phyloP scores from a whole-genome alignment of 2,329 filamentous ascomycete species.

The Cordyceps farinosa region DNA sequence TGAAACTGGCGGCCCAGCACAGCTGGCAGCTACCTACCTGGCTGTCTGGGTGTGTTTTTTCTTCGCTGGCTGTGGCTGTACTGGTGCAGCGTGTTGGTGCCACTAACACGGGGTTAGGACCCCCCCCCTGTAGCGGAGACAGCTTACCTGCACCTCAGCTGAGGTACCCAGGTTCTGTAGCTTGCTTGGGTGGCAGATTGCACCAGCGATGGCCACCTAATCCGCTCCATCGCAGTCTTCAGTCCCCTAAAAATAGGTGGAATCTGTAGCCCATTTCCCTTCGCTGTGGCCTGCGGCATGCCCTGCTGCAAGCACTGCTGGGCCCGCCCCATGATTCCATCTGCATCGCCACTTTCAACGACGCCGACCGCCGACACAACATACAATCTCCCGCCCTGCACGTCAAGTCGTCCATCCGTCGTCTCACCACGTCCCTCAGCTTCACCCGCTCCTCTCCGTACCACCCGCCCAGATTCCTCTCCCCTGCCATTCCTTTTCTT shows the following conservation, averaged over 20 bases:
- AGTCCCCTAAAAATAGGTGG: no score
- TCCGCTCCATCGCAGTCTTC: background rate
- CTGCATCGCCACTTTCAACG: slow-evolving; percentile 3
- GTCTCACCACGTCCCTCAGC: background rate
- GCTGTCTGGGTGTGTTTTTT: background rate
- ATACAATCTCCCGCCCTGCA: background rate
- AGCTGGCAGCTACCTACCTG: no score
- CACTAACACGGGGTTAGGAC: no score
- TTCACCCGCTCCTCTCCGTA: background rate
- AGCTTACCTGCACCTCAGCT: background rate
- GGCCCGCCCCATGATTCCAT: background rate
- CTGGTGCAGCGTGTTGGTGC: background rate
- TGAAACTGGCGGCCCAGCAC: background rate
- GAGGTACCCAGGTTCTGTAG: no score
- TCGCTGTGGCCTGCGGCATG: background rate
- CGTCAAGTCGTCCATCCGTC: background rate
- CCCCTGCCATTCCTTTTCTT: background rate
- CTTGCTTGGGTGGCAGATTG: no score
- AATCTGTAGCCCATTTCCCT: background rate
- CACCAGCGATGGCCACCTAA: no score
- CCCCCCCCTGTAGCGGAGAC: background rate
- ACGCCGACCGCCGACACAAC: background rate
- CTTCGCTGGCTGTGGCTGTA: background rate
- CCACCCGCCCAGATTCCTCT: background rate
- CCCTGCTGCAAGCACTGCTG: background rate